Evolutionary conservation across 1,284 basidiomycete species (phyloP), one percentile per base, ranked within the genome.

Genomic region (Fomitopsis betulina): DNA sequence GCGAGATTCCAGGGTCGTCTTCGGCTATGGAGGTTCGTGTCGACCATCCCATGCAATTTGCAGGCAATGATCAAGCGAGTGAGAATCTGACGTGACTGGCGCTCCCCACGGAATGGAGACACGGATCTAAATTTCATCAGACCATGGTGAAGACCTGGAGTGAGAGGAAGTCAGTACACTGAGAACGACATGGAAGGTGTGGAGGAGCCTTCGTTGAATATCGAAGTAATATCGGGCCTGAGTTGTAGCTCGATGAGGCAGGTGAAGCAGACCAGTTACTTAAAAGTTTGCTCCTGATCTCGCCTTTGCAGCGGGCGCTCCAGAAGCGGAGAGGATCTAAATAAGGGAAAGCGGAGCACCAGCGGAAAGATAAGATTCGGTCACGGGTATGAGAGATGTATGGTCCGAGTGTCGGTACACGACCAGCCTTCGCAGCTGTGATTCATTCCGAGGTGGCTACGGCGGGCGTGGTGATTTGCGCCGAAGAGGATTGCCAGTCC

Each of bases 351-450:
- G 37, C 51, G 56, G 56, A 53, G 32, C 42, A 57, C 56, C 56
- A 57, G 56, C 50, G 50, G 51, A 38, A 17, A 57, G 56, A 57
- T 57, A 57, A 57, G 56, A 57, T 57, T 23, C 32, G 38, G 51
- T 57, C 56, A 57, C 39, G 38, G 15, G 50, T n/a, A 35, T 17
- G 49, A 45, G 32, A 19, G n/a, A 55, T 42, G 45, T 12, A 51
- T 21, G 49, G 8, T 51, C 49, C 49, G 49, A 51, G 49, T 9
- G 33, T 35, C 32, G 33, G 32, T 21, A 3, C 13, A n/a, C 13
- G 6, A 32, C 27, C 32, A 15, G 10, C 17, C 10, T 51, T 13
- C n/a, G 47, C 17, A 32, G 19, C 45, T 47, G 25, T 47, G 23
- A n/a, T 3, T 42, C 39, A 42, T 8, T 12, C 23, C 45, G 25